phyloP scores from a whole-genome alignment of 73 alveolate genomes.

The Paramecium tetraurelia region DNA sequence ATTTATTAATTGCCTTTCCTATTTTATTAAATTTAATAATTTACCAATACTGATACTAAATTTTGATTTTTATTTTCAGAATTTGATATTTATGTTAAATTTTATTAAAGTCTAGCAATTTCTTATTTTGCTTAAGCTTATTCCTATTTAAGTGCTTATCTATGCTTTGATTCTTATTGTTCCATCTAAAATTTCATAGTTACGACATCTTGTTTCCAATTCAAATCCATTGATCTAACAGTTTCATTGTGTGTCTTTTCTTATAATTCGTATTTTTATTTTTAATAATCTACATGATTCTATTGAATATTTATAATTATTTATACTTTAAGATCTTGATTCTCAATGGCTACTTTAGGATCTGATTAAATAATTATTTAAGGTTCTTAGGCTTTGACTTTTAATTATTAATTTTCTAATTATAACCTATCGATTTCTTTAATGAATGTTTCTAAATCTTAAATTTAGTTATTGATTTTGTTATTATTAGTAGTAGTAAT shows the following conservation, averaged over 20 bases:
- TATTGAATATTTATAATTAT: neutral
- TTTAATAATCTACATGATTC: neutral
- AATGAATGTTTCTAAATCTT: slow-evolving; percentile 15
- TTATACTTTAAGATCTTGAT: neutral
- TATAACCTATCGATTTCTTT: slow-evolving; percentile 19
- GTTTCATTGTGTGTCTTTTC: slow-evolving; percentile 29
- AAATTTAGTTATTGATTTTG: neutral
- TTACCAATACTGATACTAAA: neutral
- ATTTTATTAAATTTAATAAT: neutral
- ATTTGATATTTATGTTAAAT: neutral
- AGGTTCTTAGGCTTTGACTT: neutral
- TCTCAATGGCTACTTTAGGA: neutral
- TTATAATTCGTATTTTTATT: neutral
- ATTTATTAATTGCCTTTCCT: neutral
- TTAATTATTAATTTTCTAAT: neutral
- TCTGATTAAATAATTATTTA: neutral
- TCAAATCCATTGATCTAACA: slow-evolving; percentile 4
- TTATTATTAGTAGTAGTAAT: neutral
- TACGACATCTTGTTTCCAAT: slow-evolving; percentile 7
- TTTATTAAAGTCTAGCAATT: neutral
- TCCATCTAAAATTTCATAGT: neutral
- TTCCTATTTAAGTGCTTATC: neutral
- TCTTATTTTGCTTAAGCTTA: neutral
- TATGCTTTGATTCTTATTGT: slow-evolving; percentile 6
- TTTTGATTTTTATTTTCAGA: slow-evolving; percentile 17